A percentile compares a stretch with the other conserved stretches of the same genome.
Evolutionary conservation across 1,284 basidiomycete genomes (phyloP).

Genomic region (Abortiporus biennis): DNA sequence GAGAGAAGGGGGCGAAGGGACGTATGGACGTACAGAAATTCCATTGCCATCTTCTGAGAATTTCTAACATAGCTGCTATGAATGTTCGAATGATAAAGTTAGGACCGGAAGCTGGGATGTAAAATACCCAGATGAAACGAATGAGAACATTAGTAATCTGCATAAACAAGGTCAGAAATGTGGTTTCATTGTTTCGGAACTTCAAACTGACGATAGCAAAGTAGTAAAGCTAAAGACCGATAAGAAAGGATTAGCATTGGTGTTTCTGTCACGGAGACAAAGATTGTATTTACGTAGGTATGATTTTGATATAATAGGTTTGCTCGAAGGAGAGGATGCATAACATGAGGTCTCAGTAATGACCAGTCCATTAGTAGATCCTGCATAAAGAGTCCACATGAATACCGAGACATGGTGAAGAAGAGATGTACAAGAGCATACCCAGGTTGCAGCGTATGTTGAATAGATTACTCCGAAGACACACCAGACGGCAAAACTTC

Average conservation of each 20-base stretch:
- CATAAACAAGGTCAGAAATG: not conserved
- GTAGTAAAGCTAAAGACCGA: slow-evolving; percentile 55
- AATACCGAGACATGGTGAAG: not conserved
- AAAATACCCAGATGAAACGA: slow-evolving; percentile 81
- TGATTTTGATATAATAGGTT: slow-evolving; percentile 69
- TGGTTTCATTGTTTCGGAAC: not conserved
- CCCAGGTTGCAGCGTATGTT: slow-evolving; percentile 76
- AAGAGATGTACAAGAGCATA: slow-evolving; percentile 26
- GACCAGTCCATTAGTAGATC: slow-evolving; percentile 84
- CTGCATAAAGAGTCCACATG: slow-evolving; percentile 28
- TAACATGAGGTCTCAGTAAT: slow-evolving; percentile 54
- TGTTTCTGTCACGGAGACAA: not conserved
- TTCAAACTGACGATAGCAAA: slow-evolving; percentile 62
- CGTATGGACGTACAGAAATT: slow-evolving; percentile 65
- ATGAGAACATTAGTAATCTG: slow-evolving; percentile 69
- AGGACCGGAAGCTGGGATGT: slow-evolving; percentile 54
- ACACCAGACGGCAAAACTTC: slow-evolving; percentile 57
- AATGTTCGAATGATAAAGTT: slow-evolving; percentile 58
- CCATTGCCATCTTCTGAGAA: slow-evolving; percentile 84
- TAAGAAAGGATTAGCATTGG: slow-evolving; percentile 1
- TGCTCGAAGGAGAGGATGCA: slow-evolving; percentile 63
- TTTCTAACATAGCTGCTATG: slow-evolving; percentile 69
- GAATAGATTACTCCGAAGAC: slow-evolving; percentile 61
- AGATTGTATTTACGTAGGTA: slow-evolving; percentile 39
- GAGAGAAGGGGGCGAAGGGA: slow-evolving; percentile 1